Evolutionary conservation across 495 filamentous ascomycete species (phyloP), one percentile per base, ranked within the genome.

Genomic region (Lasiosphaeria hispida): DNA sequence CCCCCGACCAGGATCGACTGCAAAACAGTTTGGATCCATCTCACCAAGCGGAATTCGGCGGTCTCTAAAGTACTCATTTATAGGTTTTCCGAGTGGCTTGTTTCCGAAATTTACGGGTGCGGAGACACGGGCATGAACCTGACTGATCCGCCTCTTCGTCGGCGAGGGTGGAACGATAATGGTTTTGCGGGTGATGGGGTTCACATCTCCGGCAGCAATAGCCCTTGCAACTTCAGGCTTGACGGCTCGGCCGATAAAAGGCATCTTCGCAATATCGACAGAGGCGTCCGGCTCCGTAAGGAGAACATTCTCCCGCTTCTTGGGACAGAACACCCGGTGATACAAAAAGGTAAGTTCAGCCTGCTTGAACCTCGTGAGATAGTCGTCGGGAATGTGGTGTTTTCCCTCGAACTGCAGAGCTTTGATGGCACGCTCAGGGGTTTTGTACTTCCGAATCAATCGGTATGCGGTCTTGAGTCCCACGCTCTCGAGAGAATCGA

Each of bases 401-500:
- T 92, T 87, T 10, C 90, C 90, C 19, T 97, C 91, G 57, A 97
- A 95, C 53, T 88, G 87, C 34, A 96, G 74, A 72, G 88, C 87
- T 35, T 83, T 83, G 57, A 97, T 65, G n/a, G 94, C 77, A 53
- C 83, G 86, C 50, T 97, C 94, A 35, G 93, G 83, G 5, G 79
- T 90, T 66, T 91, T 93, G 76, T 96, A 83, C 67, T 93, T 96
- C 43, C 92, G 85, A 57, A 99, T 82, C 72, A 94, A 80, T 35
- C 91, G 83, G 65, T 99, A 87, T 1, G 95, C 95, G 18, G 91
- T 97, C 72, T 96, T 96, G 45, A 99, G 69, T 3, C 95, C 95
- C 80, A 99, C 83, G 45, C 85, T 87, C 40, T 81, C 83, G 58
- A 97, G 89, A 62, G 85, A 87, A 6, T 85, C 78, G 48, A 97